Evolutionary conservation across 768 basidiomycete genomes (phyloP).

Genomic region (Stropharia rugosoannulata): DNA sequence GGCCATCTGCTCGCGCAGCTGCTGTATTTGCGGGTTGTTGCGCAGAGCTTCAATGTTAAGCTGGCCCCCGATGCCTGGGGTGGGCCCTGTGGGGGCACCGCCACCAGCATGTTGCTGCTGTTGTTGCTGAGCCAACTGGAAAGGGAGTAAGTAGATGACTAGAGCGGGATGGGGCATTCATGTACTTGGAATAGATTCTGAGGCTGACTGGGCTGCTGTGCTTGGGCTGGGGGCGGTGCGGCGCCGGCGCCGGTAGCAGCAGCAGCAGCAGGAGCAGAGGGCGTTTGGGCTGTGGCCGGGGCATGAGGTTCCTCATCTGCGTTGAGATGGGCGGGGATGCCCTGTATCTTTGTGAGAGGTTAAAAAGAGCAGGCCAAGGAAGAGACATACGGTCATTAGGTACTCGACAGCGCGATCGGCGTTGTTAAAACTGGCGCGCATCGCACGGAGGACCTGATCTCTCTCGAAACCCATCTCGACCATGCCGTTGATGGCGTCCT

Average conservation of each 20-base stretch:
- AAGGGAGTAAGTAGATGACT: neutral
- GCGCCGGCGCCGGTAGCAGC: neutral
- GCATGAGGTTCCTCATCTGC: slow-evolving; percentile 46
- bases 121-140: slow-evolving; percentile 52
- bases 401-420: slow-evolving; percentile 99
- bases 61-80: slow-evolving; percentile 25
- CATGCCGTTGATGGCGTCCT: slow-evolving; percentile 80
- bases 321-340: slow-evolving; percentile 73
- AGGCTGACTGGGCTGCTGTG: slow-evolving; percentile 44
- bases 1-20: slow-evolving; percentile 68
- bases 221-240: slow-evolving; percentile 18
- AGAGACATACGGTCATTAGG: slow-evolving; percentile 73
- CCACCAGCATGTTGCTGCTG: slow-evolving; percentile 52
- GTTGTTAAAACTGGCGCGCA: slow-evolving; percentile 96
- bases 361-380: slow-evolving; percentile 1
- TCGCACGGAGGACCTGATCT: slow-evolving; percentile 79
- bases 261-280: slow-evolving; percentile 36
- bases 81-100: slow-evolving; percentile 29
- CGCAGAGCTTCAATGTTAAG: slow-evolving; percentile 54
- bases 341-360: slow-evolving; percentile 41
- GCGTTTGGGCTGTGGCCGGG: slow-evolving; percentile 29
- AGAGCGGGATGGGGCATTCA: neutral
- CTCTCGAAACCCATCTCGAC: slow-evolving; percentile 92
- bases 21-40: slow-evolving; percentile 63
- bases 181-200: slow-evolving; percentile 88